A percentile compares a stretch with the other conserved stretches of the same genome.
These are phyloP conservation scores for Entomortierella lignicola DNA, from an alignment of 192 early-diverging fungal species.

Conservation along the genomic window DNA sequence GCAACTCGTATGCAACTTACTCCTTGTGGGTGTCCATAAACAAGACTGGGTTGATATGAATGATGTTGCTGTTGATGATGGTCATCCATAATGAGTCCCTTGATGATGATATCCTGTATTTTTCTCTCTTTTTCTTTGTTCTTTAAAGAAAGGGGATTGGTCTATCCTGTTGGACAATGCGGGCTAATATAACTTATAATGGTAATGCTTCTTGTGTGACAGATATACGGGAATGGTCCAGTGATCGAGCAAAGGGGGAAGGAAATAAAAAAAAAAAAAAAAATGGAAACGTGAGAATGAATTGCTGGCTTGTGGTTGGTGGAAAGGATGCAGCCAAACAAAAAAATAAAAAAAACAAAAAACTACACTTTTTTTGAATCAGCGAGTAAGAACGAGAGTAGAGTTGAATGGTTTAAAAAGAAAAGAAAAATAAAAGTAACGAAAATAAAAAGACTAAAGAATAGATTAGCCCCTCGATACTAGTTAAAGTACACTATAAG, in stretches of 20 bases:
- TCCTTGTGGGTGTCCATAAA: constrained; percentile 32
- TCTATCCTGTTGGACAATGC: background rate
- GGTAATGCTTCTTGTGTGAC: constrained; percentile 5
- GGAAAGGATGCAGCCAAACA: constrained; percentile 15
- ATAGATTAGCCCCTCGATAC: too few relatives aligned
- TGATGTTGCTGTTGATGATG: constrained; percentile 38
- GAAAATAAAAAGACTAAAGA: too few relatives aligned
- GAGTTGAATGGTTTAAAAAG: too few relatives aligned
- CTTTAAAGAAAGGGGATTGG: too few relatives aligned
- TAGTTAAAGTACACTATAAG: too few relatives aligned
- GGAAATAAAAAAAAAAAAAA: background rate
- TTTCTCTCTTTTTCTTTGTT: too few relatives aligned
- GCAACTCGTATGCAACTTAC: too few relatives aligned
- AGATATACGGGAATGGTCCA: background rate
- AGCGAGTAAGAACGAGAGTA: background rate
- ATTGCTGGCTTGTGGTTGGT: constrained; percentile 36
- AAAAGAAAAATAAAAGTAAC: too few relatives aligned
- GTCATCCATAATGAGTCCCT: constrained; percentile 22
- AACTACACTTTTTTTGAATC: too few relatives aligned
- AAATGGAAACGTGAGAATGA: constrained; percentile 4
- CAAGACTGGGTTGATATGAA: constrained; percentile 28
- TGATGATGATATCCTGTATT: constrained; percentile 1
- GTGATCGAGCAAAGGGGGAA: constrained; percentile 2
- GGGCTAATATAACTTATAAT: background rate
- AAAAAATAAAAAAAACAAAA: background rate